Conservation (phyloP, 73 alveolate genomes). For the Durusdinium trenchii region DNA sequence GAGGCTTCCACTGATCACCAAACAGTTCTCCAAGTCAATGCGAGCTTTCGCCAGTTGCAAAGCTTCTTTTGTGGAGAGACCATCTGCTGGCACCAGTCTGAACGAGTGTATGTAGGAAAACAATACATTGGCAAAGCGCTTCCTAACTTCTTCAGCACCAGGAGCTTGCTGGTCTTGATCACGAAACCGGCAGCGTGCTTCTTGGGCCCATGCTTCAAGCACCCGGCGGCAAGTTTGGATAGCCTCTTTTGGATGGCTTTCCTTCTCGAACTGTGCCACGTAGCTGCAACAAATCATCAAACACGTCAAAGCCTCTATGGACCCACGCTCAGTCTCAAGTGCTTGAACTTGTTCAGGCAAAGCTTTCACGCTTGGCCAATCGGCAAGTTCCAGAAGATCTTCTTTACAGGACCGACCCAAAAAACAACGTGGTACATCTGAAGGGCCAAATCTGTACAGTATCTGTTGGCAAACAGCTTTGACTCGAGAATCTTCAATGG, state of each 20-base stretch:
- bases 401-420: constrained; percentile 8
- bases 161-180: constrained; percentile 24
- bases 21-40: constrained; percentile 36
- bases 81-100: constrained; percentile 17
- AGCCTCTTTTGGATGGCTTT: not conserved
- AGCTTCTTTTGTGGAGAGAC: not conserved
- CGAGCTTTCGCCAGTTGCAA: constrained; percentile 38
- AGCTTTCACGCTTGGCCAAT: constrained; percentile 49
- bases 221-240: constrained; percentile 47
- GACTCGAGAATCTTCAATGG: constrained; percentile 32
- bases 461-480: constrained; percentile 27
- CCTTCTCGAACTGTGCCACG: constrained; percentile 15
- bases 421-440: constrained; percentile 20
- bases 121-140: constrained; percentile 20
- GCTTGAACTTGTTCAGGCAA: constrained; percentile 64
- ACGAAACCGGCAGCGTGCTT: constrained; percentile 3
- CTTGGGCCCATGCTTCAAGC: constrained; percentile 25
- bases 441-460: constrained; percentile 31
- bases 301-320: constrained; percentile 22
- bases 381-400: constrained; percentile 46
- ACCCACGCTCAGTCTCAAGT: constrained; percentile 29
- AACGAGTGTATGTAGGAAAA: not conserved
- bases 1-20: not conserved
- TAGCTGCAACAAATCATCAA: constrained; percentile 40
- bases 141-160: not conserved